phyloP scores from a whole-genome alignment of 2,329 filamentous ascomycete species.

The Cytospora piceicola region DNA sequence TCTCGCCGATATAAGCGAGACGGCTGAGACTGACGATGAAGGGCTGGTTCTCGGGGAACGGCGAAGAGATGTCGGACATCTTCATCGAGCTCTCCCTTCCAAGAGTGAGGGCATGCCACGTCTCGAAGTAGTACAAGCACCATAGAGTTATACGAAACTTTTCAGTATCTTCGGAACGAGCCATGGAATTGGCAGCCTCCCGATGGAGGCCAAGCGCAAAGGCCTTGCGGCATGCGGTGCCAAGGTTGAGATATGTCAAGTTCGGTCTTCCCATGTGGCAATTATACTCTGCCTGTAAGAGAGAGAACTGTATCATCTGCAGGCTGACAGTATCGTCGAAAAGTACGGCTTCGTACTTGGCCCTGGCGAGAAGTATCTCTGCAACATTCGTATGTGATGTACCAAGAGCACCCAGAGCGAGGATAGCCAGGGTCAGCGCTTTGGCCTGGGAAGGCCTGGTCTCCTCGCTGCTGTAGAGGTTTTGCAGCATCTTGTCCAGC shows the following conservation, averaged over 20 bases:
- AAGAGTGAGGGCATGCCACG: constrained; percentile 33
- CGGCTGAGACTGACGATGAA: constrained; percentile 33
- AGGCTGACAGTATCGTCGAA: constrained; percentile 40
- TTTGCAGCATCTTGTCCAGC: constrained; percentile 33
- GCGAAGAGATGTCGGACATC: constrained; percentile 35
- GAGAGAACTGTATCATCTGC: constrained; percentile 39
- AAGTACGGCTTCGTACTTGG: constrained; percentile 35
- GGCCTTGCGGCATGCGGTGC: constrained; percentile 37
- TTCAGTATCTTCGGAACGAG: constrained; percentile 33
- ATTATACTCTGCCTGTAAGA: constrained; percentile 38
- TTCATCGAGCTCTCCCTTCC: constrained; percentile 33
- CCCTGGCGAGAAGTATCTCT: constrained; percentile 35
- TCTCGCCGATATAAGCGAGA: constrained; percentile 33
- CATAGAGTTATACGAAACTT: constrained; percentile 37
- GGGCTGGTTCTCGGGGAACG: constrained; percentile 32
- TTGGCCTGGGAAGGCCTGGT: constrained; percentile 33
- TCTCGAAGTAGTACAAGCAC: constrained; percentile 39
- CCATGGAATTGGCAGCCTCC: constrained; percentile 32
- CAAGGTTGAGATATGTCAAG: constrained; percentile 37
- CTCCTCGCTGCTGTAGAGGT: constrained; percentile 30
- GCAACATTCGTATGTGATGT: constrained; percentile 35
- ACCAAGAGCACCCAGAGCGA: constrained; percentile 37
- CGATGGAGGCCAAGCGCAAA: constrained; percentile 38
- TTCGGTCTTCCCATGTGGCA: constrained; percentile 39
- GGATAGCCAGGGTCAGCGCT: constrained; percentile 33